Base-by-base conservation (phyloP, 108 stramenopile genomes). In the Nannochloropsis gaditana region DNA sequence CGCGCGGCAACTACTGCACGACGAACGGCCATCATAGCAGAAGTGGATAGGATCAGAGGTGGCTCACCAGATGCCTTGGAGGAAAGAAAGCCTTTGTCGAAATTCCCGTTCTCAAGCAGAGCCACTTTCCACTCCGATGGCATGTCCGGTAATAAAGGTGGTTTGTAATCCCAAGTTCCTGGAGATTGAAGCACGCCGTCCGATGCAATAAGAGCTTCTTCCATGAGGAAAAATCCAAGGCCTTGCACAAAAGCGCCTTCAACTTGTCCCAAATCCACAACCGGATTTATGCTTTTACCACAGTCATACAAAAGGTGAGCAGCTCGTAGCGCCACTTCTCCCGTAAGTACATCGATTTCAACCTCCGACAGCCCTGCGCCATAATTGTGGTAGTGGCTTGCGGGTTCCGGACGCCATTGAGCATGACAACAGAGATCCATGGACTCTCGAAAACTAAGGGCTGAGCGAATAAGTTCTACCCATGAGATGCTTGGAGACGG, bases 111-210 rank as follows among this genome's bases (percentile, higher is more conserved):
- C 9, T 43, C 47, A 17, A 90, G 43, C 44, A 90, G 21, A 19
- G 82, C 43, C 19, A 90, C 90, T 47, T 88, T 86, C 21, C 88
- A n/a, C 43, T 86, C 79, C n/a, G 41, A 9, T 5, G 90, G 90
- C 9, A 90, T 84, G 73, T 88, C 88, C 42, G 81, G 42, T n/a
- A 43, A 11, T 73, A 80, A 15, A 21, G 87, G 87, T 5, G 87
- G 87, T 81, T 90, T 90, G 86, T 90, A 90, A 44, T 88, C 88
- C 90, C 90, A 90, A 43, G 90, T 90, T 9, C 86, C 86, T 41
- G 43, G 44, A 5, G 85, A 44, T 10, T 21, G n/a, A 9, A 90
- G 82, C 79, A 41, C 21, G 15, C 87, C 85, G n/a, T 42, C 81
- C 9, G 44, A 10, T 11, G 79, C 82, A 41, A 80, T 84, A 41